phyloP scores from a whole-genome alignment of 1,139 yeast genomes.

The Wickerhamomyces sp. region DNA sequence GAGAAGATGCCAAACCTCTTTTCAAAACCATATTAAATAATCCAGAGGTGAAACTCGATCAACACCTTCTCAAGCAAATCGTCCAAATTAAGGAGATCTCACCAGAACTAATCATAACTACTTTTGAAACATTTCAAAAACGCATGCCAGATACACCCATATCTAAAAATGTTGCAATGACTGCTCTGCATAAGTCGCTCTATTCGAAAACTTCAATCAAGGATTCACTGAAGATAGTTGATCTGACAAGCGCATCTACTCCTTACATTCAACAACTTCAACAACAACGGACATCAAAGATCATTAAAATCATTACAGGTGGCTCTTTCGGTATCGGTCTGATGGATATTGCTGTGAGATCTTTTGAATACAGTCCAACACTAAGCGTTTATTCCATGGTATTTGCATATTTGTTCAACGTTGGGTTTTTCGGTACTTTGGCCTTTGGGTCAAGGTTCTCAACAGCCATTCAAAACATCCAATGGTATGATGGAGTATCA shows the following conservation, averaged over 20 bases:
- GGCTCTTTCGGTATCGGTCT: slow-evolving; percentile 28
- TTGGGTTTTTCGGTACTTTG: slow-evolving; percentile 54
- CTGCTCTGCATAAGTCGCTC: slow-evolving; percentile 57
- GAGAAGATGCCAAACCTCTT: not conserved
- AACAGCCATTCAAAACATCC: slow-evolving; percentile 52
- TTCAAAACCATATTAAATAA: not conserved
- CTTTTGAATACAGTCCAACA: slow-evolving; percentile 35
- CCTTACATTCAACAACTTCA: slow-evolving; percentile 37
- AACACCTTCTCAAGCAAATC: slow-evolving; percentile 5
- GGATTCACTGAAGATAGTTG: slow-evolving; percentile 53
- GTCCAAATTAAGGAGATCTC: slow-evolving; percentile 10
- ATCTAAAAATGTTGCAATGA: slow-evolving; percentile 43
- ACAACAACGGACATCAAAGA: slow-evolving; percentile 18
- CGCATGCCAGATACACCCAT: slow-evolving; percentile 33
- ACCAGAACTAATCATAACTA: slow-evolving; percentile 7
- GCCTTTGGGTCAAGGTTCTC: slow-evolving; percentile 54
- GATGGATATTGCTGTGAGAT: slow-evolving; percentile 32
- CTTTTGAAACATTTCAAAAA: slow-evolving; percentile 33
- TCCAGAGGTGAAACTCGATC: not conserved
- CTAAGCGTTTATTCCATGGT: slow-evolving; percentile 45
- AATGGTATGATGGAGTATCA: slow-evolving; percentile 64
- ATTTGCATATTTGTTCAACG: slow-evolving; percentile 56
- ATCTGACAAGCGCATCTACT: slow-evolving; percentile 55
- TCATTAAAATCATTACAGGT: slow-evolving; percentile 31
- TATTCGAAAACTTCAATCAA: slow-evolving; percentile 51